These are phyloP conservation scores for Strombidium stylifer DNA, from an alignment of 73 alveolate genomes.

Conservation along the genomic window DNA sequence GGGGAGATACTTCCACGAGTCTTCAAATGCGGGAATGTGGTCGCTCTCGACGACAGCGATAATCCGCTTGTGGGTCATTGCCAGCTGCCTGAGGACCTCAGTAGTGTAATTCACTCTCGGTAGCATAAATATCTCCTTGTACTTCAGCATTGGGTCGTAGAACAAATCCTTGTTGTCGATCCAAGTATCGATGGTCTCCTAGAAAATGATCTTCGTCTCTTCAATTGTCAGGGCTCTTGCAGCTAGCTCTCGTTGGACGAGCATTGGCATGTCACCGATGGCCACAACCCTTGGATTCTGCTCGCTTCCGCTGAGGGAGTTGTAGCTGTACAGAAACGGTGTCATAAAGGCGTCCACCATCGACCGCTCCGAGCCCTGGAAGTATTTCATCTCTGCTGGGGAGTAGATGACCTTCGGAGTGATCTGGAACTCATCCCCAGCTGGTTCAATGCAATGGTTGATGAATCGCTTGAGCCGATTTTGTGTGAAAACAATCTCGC, in stretches of 20 bases:
- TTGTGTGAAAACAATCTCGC: constrained; percentile 37
- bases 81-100: constrained; percentile 41
- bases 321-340: constrained; percentile 45
- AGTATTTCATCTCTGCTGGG: not conserved
- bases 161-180: constrained; percentile 14
- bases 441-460: constrained; percentile 22
- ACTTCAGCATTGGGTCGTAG: constrained; percentile 29
- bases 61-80: constrained; percentile 15
- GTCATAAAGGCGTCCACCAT: constrained; percentile 56
- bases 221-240: constrained; percentile 27
- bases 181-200: constrained; percentile 6
- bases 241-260: constrained; percentile 47
- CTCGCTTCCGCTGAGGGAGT: not conserved
- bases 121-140: not conserved
- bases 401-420: constrained; percentile 34
- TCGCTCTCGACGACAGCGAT: constrained; percentile 60
- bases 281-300: constrained; percentile 3
- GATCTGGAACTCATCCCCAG: constrained; percentile 33
- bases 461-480: constrained; percentile 25
- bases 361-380: not conserved
- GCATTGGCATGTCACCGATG: constrained; percentile 50
- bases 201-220: constrained; percentile 20
- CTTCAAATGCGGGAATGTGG: constrained; percentile 34
- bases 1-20: constrained; percentile 42
- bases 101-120: constrained; percentile 52